Evolutionary conservation across 1,139 yeast species (phyloP).

Genomic region (Geotrichum reessii): DNA sequence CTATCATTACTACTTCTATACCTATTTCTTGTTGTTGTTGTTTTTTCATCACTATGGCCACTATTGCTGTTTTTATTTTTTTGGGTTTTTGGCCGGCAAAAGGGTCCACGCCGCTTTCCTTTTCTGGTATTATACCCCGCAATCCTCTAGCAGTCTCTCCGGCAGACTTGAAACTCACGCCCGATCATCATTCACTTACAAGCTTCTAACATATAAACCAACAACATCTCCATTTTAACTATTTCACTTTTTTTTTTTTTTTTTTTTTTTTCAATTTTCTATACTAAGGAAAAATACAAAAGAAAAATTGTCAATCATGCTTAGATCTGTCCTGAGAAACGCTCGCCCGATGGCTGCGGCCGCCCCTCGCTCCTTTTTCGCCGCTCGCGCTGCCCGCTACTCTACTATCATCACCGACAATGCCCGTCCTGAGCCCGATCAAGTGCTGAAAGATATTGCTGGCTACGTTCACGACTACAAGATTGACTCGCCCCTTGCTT

Average conservation of each 20-base stretch:
- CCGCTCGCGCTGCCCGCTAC: not conserved
- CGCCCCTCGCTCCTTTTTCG: not conserved
- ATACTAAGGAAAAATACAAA: no score
- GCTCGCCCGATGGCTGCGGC: no score
- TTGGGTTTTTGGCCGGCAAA: not conserved
- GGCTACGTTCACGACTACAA: conserved; percentile 46
- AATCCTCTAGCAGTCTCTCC: no score
- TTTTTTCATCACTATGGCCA: not conserved
- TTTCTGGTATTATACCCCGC: not conserved
- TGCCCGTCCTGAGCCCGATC: conserved; percentile 46
- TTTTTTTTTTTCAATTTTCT: no score
- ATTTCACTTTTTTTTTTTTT: no score
- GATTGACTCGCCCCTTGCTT: conserved; percentile 45
- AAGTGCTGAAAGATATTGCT: conserved; percentile 47
- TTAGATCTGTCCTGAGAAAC: no score
- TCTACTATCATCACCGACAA: conserved; percentile 39
- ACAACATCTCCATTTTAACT: no score
- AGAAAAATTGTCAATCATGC: no score
- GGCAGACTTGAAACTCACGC: no score
- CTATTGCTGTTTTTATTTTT: not conserved
- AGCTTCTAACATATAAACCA: no score
- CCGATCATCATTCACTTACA: no score
- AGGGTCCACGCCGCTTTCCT: not conserved
- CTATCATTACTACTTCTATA: no score
- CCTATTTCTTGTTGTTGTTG: not conserved